Evolutionary conservation across 805 yeast genomes (phyloP), one percentile per base, ranked within the genome.

Genomic region (Candida xyloterini): DNA sequence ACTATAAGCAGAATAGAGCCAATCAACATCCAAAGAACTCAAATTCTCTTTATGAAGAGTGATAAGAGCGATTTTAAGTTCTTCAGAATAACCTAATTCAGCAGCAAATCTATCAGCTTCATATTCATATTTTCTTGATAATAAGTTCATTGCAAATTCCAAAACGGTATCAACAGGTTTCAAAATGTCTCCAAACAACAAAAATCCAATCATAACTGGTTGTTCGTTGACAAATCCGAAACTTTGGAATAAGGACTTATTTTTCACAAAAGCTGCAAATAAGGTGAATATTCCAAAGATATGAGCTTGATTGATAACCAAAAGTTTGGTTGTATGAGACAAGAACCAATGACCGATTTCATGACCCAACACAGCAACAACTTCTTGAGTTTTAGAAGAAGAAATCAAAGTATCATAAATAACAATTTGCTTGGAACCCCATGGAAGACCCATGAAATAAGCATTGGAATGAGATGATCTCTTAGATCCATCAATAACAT

Each of bases 281-380:
- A 84, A 57, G 1, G 84, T 70, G 60, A 90, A 86, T 30, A 80
- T 72, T 18, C 76, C 55, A 51, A 84, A 76, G 37, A 81, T 62
- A 52, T 85, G 85, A 5, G 67, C 60, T 63, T 87, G 90, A 33
- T 78, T 70, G 47, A 81, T 73, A 5, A 74, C 55, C 55, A 93
- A 65, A 73, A 83, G 75, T 59, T 80, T 81, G n/a, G 90, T 70
- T 46, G 90, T 83, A 63, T 93, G 99, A 43, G 84, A 80, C 60
- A 84, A 73, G 54, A 83, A 81, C 99, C 99, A 93, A 63, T 93
- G 99, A 36, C 99, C 99, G 52, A 93, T 83, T 68, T 93, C 99
- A 59, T 93, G 99, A n/a, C 95, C 98, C 49, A 91, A 72, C 1
- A 93, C 96, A 37, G 98, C 97, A 37, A 89, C 87, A 28, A 89